Conservation (phyloP, 768 basidiomycete genomes). For the Lactarius tabidus region DNA sequence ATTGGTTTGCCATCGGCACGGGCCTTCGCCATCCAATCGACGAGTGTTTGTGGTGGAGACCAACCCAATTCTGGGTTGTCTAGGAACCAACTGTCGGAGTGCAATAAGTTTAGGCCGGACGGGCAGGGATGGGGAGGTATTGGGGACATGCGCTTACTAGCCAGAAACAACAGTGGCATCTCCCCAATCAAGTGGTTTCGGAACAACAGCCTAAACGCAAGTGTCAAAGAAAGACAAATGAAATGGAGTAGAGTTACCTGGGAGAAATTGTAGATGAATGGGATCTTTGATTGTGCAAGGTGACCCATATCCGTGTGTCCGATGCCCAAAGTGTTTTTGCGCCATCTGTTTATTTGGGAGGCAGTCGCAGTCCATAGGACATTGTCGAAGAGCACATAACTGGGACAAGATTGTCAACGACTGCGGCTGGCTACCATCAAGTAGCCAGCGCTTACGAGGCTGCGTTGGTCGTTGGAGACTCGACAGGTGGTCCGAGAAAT, state of each 20-base stretch:
- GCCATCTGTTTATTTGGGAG: constrained; percentile 62
- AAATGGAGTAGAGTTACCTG: constrained; percentile 32
- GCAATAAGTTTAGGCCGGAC: not conserved
- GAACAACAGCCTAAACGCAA: constrained; percentile 47
- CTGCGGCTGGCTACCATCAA: not conserved
- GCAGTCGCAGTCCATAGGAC: constrained; percentile 67
- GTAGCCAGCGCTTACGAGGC: constrained; percentile 41
- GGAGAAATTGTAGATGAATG: constrained; percentile 66
- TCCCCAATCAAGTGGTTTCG: constrained; percentile 65
- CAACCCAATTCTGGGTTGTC: constrained; percentile 58
- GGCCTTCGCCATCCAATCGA: constrained; percentile 55
- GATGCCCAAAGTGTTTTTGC: constrained; percentile 47
- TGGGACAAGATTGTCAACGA: constrained; percentile 21
- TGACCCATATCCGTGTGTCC: constrained; percentile 56
- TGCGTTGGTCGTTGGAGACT: constrained; percentile 56
- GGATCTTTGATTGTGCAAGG: constrained; percentile 52
- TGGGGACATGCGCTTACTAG: constrained; percentile 38
- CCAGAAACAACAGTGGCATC: constrained; percentile 53
- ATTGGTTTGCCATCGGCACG: constrained; percentile 51
- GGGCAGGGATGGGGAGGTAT: not conserved
- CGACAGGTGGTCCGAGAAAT: constrained; percentile 59
- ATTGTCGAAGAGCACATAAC: constrained; percentile 61
- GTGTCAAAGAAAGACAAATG: constrained; percentile 1
- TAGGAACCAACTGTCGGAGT: constrained; percentile 53
- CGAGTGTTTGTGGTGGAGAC: constrained; percentile 48